These are phyloP conservation scores for Hanseniaspora opuntiae DNA, from an alignment of 805 yeast species.

Conservation along the genomic window DNA sequence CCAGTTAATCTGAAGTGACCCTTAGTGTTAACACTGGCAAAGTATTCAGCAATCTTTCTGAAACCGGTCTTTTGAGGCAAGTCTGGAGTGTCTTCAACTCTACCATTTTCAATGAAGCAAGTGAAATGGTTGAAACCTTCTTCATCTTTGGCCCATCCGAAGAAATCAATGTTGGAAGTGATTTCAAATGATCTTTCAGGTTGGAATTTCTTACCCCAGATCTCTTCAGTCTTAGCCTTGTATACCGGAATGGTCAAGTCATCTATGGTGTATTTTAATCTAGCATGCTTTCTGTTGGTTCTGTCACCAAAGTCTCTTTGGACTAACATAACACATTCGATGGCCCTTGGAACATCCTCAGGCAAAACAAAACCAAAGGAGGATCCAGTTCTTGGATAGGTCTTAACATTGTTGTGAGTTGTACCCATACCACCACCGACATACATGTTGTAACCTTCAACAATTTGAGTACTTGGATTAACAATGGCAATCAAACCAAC, in stretches of 20 bases:
- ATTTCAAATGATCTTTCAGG: constrained; percentile 61
- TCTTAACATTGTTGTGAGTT: constrained; percentile 90
- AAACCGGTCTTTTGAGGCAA: constrained; percentile 82
- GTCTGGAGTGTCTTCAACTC: constrained; percentile 85
- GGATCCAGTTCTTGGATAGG: constrained; percentile 91
- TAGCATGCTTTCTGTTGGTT: constrained; percentile 90
- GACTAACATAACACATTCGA: constrained; percentile 84
- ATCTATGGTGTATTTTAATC: constrained; percentile 92
- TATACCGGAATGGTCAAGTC: constrained; percentile 81
- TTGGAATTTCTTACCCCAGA: constrained; percentile 62
- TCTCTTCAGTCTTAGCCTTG: constrained; percentile 68
- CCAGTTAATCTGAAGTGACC: constrained; percentile 91
- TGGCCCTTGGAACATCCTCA: constrained; percentile 59
- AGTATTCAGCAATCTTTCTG: constrained; percentile 55
- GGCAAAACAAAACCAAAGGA: constrained; percentile 60
- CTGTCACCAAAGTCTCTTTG: constrained; percentile 94
- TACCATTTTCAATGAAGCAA: constrained; percentile 87
- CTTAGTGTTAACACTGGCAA: constrained; percentile 41
- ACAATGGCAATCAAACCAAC: constrained; percentile 84
- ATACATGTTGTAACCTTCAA: constrained; percentile 71
- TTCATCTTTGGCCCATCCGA: constrained; percentile 88
- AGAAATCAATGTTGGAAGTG: constrained; percentile 76
- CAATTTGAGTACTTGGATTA: constrained; percentile 41
- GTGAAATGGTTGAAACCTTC: constrained; percentile 78
- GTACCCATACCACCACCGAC: constrained; percentile 99